Base-by-base conservation (phyloP, 768 basidiomycete genomes). In the Naganishia kalamii region DNA sequence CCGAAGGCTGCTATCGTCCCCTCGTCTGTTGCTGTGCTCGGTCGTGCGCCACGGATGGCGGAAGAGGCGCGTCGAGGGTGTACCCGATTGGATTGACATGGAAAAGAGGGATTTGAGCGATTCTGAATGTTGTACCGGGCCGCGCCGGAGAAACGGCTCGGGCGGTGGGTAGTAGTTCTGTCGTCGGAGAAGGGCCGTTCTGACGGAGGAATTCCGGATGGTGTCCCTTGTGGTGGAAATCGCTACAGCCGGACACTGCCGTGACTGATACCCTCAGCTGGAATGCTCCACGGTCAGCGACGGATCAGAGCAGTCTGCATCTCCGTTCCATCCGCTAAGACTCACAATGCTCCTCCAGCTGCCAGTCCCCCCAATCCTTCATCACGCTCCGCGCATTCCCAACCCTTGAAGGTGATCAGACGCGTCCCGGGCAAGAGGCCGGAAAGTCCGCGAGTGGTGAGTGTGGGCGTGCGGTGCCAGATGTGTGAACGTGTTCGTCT, bases 401-500 rank as follows among this genome's bases (percentile, higher is more conserved):
- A 76, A 29, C 88, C 89, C 71, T 88, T 85, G 8, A 80, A 80
- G 37, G 82, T 35, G 29, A 88, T 68, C 29, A 86, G 80, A 70
- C 94, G 90, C 5, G 81, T 76, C 27, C 88, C 80, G 25, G 92
- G 92, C 12, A 88, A 72, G 46, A 87, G 76, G 12, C 84, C 87
- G 65, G 83, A 84, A 37, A 88, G 75, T 13, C 92, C 92, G 29
- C 94, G 83, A 11, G 81, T 83, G 68, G 91, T 83, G 80, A 93
- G 94, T 15, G 90, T 84, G 37, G 80, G 76, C 15, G 90, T 92
- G 27, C 92, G 85, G 52, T 87, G 84, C 69, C 86, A 84, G 27
- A 90, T 83, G 74, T 88, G 87, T 2, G 84, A 83, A 4, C 88
- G 86, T 67, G 85, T 87, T 23, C 86, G 81, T 74, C 90, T 90